These are phyloP conservation scores for Fusarium sp. DNA, from an alignment of 2,329 filamentous ascomycete species.

Conservation along the genomic window DNA sequence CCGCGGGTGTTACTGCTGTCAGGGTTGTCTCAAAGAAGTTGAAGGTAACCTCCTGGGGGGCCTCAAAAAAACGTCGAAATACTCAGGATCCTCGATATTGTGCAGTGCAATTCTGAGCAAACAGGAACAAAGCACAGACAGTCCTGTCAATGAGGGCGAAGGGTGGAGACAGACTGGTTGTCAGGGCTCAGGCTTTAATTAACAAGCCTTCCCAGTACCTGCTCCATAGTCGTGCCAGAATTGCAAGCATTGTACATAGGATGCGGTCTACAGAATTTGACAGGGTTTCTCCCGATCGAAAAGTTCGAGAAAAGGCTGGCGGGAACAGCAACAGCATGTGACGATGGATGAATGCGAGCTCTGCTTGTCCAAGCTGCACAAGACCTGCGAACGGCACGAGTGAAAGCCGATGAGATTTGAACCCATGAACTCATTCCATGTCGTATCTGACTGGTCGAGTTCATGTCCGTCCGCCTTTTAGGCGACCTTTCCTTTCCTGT, in stretches of 20 bases:
- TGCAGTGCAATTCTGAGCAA: slow-evolving; percentile 7
- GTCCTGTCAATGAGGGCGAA: slow-evolving; percentile 23
- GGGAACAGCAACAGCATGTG: slow-evolving; percentile 26
- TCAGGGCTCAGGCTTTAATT: slow-evolving; percentile 39
- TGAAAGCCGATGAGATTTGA: slow-evolving; percentile 6
- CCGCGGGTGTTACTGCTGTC: slow-evolving; percentile 4
- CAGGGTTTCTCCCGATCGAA: slow-evolving; percentile 29
- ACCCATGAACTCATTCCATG: slow-evolving; percentile 25
- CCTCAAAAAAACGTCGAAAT: slow-evolving; percentile 11
- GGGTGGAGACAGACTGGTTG: slow-evolving; percentile 32
- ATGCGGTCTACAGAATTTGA: slow-evolving; percentile 31
- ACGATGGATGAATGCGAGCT: slow-evolving; percentile 29
- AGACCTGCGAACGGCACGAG: slow-evolving; percentile 20
- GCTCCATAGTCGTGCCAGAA: slow-evolving; percentile 17
- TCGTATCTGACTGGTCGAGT: slow-evolving; percentile 38
- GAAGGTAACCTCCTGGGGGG: slow-evolving; percentile 2
- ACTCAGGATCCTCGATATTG: slow-evolving; percentile 11
- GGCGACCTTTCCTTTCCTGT: slow-evolving; percentile 9
- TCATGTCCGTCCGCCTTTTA: slow-evolving; percentile 17
- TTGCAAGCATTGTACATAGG: slow-evolving; percentile 24
- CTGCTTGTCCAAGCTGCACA: slow-evolving; percentile 26
- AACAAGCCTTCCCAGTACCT: slow-evolving; percentile 14
- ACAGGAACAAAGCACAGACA: slow-evolving; percentile 12
- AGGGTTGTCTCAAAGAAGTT: slow-evolving; percentile 5
- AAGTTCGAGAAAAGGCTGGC: slow-evolving; percentile 40